Base-by-base conservation (phyloP, 2,329 filamentous ascomycete species). In the Phaeosphaeriaceae sp. region DNA sequence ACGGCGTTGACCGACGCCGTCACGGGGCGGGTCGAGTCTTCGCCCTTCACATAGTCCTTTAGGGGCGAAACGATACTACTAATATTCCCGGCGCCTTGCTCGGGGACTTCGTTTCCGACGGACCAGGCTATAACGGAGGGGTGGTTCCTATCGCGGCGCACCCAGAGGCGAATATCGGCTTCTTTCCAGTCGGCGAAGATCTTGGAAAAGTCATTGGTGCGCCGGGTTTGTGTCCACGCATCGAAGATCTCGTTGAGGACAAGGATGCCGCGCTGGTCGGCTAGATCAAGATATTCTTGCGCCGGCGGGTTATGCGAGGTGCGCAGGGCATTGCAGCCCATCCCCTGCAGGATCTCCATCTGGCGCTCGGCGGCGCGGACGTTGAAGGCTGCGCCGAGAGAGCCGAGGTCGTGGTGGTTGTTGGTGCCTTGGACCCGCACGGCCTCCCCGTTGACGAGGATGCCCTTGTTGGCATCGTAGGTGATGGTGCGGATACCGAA, bases 201-300 rank as follows among this genome's bases (percentile, higher is more conserved):
- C 13, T 78, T 57, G 52, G 81, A 77, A 56, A 78, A 83, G 59
- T 83, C 81, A 48, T 79, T 77, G 1, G 54, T 52, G 0, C 70
- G 76, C 61, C 83, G 83, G 16, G 66, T 50, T n/a, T 36, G 57
- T 13, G 71, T 56, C 81, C 81, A 84, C 7, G 60, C 67, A 60
- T 83, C 81, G 54, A 83, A 83, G 16, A 81, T 77, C 65, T 84
- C 81, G 52, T 82, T 77, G 30, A 83, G 63, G 3, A 83, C 77
- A 3, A 83, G 37, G 48, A 83, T 76, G 0, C 81, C 81, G 61
- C 79, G 65, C 1, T 67, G 62, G 56, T 84, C 81, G 1, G 80
- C 74, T 1, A 83, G 57, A 6, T 81, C 75, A 1, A 83, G 71
- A 0, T 81, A 64, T 46, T 82, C 80, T 0, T 78, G 73, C 0